Evolutionary conservation across 2,329 filamentous ascomycete species (phyloP), one percentile per base, ranked within the genome.

Genomic region (Aspergillus intermedius): DNA sequence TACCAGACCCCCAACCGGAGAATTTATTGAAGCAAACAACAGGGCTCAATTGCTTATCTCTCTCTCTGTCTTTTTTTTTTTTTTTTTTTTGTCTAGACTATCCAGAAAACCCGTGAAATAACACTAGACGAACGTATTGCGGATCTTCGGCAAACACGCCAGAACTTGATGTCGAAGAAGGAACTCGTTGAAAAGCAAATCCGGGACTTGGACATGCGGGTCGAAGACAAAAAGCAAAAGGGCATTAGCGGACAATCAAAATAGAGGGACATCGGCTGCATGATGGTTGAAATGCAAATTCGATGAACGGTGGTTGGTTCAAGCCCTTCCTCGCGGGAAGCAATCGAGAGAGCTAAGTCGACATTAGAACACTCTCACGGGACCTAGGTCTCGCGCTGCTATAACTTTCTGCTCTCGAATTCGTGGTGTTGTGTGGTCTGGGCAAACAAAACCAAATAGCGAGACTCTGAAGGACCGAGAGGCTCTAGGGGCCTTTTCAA

Each of bases 151-250:
- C 60, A 64, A 42, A 70, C 72, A 46, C 74, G 76, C 41, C 67
- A 72, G n/a, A 72, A 73, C 30, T 63, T 84, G 12, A 60, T 77
- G 2, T 59, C 64, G 5, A 79, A 78, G 59, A 78, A 72, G 61
- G 68, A 69, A 5, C 76, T 75, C 44, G 59, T 84, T 45, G 77
- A 83, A 60, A 73, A 65, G 54, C 83, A 84, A 60, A 75, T 84
- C 46, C 68, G 65, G n/a, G 72, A 76, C 50, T 45, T 79, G 44
- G 69, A 77, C 40, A 63, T 63, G 21, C 72, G 71, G 43, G 63
- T 68, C 21, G 59, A 67, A 17, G 69, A 68, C 28, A 71, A 66
- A 53, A 64, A 67, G 48, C 61, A 65, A 51, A 66, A 72, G 55
- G 64, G 62, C 30, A 52, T 40, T 19, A 17, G 37, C 5, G 37